phyloP scores from a whole-genome alignment of 2,329 filamentous ascomycete species.

The Ophiocordyceps camponoti-saundersi region DNA sequence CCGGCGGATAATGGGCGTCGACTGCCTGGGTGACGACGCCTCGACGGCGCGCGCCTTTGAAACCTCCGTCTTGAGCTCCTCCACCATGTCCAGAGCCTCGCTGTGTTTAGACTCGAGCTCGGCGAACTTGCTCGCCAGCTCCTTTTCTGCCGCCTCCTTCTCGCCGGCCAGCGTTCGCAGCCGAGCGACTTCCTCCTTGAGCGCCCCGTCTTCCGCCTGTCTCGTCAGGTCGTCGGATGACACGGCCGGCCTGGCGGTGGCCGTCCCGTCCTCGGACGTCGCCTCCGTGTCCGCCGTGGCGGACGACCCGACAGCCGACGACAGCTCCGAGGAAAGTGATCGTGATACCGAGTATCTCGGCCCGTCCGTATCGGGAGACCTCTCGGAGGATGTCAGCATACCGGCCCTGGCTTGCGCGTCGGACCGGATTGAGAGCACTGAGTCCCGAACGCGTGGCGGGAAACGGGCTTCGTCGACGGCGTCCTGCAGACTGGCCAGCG shows the following conservation, averaged over 20 bases:
- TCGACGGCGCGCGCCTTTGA: conserved; percentile 54
- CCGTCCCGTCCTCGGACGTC: conserved; percentile 20
- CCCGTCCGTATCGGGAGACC: conserved; percentile 51
- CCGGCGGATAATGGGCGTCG: conserved; percentile 69
- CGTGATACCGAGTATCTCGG: conserved; percentile 55
- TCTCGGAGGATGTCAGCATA: conserved; percentile 72
- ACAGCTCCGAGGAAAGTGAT: conserved; percentile 87
- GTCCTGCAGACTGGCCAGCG: conserved; percentile 73
- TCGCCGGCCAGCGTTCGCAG: conserved; percentile 56
- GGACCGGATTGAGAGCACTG: conserved; percentile 34
- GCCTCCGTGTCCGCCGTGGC: conserved; percentile 42
- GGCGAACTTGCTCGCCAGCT: conserved; percentile 64
- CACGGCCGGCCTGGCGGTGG: conserved; percentile 24
- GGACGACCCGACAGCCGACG: conserved; percentile 65
- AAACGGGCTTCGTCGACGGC: conserved; percentile 64
- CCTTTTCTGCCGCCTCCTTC: conserved; percentile 57
- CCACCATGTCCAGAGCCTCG: conserved; percentile 68
- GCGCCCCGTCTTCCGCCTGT: conserved; percentile 21
- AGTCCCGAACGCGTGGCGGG: conserved; percentile 34
- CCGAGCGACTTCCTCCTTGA: conserved; percentile 50
- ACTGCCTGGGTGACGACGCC: conserved; percentile 42
- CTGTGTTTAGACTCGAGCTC: conserved; percentile 70
- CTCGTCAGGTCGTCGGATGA: conserved; percentile 20
- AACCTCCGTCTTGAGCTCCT: conserved; percentile 78
- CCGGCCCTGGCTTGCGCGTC: conserved; percentile 41